These are phyloP conservation scores for Saururus chinensis DNA, from an alignment of 164 flowering plant species.

Conservation along the genomic window DNA sequence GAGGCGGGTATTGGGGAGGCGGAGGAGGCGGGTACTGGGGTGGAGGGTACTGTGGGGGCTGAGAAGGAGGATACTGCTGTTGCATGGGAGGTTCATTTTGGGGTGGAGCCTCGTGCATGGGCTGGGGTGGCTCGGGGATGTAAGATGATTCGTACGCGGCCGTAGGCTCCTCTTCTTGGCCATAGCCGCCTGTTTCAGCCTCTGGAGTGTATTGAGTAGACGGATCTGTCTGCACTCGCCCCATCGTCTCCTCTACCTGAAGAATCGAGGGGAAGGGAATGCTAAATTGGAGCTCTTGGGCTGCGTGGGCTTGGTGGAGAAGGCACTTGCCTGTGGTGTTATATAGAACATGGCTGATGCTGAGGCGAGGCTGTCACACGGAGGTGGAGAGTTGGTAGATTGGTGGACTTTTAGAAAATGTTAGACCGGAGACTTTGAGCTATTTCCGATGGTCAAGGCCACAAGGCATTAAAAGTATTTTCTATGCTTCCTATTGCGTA, in stretches of 20 bases:
- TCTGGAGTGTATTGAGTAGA: not conserved
- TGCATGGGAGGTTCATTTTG: not conserved
- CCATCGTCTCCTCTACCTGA: not conserved
- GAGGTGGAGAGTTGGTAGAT: too few species aligned
- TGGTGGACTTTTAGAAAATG: too few species aligned
- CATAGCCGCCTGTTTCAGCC: slow-evolving; percentile 1
- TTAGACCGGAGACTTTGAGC: too few species aligned
- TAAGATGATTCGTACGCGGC: not conserved
- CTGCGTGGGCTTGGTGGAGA: not conserved
- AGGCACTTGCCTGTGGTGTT: too few species aligned
- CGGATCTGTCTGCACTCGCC: slow-evolving; percentile 1
- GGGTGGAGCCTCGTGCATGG: not conserved
- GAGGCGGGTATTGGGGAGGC: slow-evolving; percentile 1
- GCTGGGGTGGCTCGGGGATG: not conserved
- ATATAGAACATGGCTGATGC: too few species aligned
- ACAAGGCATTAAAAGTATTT: too few species aligned
- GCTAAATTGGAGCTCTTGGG: not conserved
- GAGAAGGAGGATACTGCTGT: not conserved
- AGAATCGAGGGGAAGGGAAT: too few species aligned
- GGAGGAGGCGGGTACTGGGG: not conserved
- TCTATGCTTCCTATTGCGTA: too few species aligned
- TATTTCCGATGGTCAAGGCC: too few species aligned
- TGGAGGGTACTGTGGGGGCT: not conserved
- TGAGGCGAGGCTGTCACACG: too few species aligned
- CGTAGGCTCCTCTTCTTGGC: not conserved